Base-by-base conservation (phyloP, 768 basidiomycete genomes). In the Sporobolomyces roseus region DNA sequence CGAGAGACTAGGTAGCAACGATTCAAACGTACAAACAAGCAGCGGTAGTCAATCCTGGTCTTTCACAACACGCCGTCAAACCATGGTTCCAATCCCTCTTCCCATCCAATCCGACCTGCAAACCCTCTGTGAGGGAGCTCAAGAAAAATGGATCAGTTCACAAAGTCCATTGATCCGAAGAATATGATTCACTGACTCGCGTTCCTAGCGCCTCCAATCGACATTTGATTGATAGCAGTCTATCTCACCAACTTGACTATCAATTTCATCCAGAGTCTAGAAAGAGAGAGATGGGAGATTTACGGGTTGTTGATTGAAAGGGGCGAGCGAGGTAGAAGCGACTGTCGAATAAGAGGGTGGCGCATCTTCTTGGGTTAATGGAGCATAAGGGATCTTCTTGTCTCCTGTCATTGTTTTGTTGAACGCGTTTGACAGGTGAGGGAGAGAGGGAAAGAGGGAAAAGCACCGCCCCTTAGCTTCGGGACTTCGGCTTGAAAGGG, bases 81-180 rank as follows among this genome's bases (percentile, higher is more conserved):
- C 25, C n/a, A 32, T 73, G 67, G 46, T 54, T 69, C 55, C 55
- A 73, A 1, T 50, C 33, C 19, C 71, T 14, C 52, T 66, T 63
- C 3, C 71, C 71, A 29, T 73, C 71, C 12, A 63, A n/a, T 3
- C 71, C 71, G 51, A 72, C 33, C 1, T 43, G n/a, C 35, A 61
- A 32, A 0, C 33, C 9, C 25, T 55, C 54, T 55, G 35, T 32
- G n/a, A 46, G 16, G 29, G 19, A 29, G 36, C 49, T n/a, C 7
- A 16, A 35, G n/a, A 46, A 9, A 17, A 41, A 9, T 41, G 17
- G 38, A 41, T 41, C 38, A 41, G 38, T 17, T 41, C 38, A 17
- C 38, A 17, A 9, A 17, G 21, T 23, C n/a, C 48, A 10, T 12
- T 1, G 9, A 19, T 29, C 25, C 17, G 43, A 48, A 38, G 38